Evolutionary conservation across 1,284 basidiomycete species (phyloP).

Genomic region (Moniliophthora roreri): DNA sequence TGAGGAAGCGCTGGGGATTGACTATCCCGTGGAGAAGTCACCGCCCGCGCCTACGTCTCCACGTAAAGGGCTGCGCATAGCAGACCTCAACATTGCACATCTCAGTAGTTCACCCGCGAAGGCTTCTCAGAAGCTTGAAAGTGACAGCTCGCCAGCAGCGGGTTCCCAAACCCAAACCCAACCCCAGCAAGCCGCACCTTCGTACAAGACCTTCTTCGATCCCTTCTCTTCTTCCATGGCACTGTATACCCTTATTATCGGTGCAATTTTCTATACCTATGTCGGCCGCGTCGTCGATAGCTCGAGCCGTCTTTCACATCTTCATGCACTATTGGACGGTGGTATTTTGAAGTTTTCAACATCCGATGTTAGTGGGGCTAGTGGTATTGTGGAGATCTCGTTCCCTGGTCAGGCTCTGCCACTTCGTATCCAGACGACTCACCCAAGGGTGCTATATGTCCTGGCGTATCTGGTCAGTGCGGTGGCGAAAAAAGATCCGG

Average conservation of each 20-base stretch:
- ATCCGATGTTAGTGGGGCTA: constrained; percentile 24
- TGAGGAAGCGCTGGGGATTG: constrained; percentile 45
- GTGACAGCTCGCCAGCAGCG: constrained; percentile 17
- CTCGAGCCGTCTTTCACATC: constrained; percentile 45
- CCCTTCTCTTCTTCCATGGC: constrained; percentile 46
- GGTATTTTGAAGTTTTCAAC: constrained; percentile 42
- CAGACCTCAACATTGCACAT: constrained; percentile 10
- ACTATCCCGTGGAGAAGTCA: constrained; percentile 15
- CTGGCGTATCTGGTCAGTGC: constrained; percentile 67
- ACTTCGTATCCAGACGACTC: constrained; percentile 58
- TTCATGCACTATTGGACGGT: constrained; percentile 64
- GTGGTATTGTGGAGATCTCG: constrained; percentile 51
- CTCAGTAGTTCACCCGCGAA: constrained; percentile 2
- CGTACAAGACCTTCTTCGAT: constrained; percentile 33
- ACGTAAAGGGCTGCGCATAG: constrained; percentile 8
- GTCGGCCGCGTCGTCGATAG: constrained; percentile 44
- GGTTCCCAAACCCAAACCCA: no score
- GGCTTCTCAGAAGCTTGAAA: not conserved
- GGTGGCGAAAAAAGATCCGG: constrained; percentile 65
- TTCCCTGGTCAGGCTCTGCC: constrained; percentile 23
- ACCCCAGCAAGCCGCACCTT: constrained; percentile 28
- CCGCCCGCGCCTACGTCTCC: not conserved
- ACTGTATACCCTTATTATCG: constrained; percentile 54
- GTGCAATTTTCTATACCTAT: constrained; percentile 59
- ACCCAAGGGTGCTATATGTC: constrained; percentile 61